Evolutionary conservation across 495 filamentous ascomycete genomes (phyloP), one percentile per base, ranked within the genome.

Genomic region (Recurvomyces mirabilis): DNA sequence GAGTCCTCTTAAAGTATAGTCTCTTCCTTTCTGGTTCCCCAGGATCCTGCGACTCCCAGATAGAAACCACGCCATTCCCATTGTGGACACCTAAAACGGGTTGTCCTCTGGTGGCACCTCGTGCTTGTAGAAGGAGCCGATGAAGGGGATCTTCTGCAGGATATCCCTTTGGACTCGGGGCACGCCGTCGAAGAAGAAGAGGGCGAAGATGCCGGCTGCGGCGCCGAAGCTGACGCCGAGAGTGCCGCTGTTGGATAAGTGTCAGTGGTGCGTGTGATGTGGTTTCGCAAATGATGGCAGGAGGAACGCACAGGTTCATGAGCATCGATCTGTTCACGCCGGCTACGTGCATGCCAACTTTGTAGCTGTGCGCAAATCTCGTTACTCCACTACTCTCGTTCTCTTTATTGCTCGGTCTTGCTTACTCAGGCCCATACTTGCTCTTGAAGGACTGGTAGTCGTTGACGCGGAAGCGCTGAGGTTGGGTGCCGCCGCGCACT

Each of bases 121-220:
- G 50, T 69, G 67, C 52, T 73, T 62, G 49, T 69, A 80, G 63
- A 74, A 74, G 42, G 55, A 51, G 36, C 77, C 76, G 43, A 82
- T 61, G 51, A 77, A 60, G 32, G 78, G 78, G 11, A 79, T 38
- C 55, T 72, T 73, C 66, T 77, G 44, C 51, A 58, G 51, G 55
- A 85, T 79, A 62, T 85, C 81, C 48, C 64, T 72, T 57, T 73
- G 64, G 31, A 85, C 76, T 57, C 72, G 70, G 39, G 81, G 81
- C 29, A 85, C 68, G 40, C 80, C 80, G 41, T 75, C 70, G 64
- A 85, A 74, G 72, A 82, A 78, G 66, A 77, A 81, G 50, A 85
- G 59, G n/a, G 72, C 75, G 60, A 75, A 75, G 56, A 76, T 59
- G 51, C 72, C 78, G 30, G 71, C 72, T 33, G 70, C 67, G 48